Percentiles rank a stretch among this genome's conserved stretches.
Evolutionary conservation across 306 rosid species (phyloP).

Genomic region (Geum urbanum): DNA sequence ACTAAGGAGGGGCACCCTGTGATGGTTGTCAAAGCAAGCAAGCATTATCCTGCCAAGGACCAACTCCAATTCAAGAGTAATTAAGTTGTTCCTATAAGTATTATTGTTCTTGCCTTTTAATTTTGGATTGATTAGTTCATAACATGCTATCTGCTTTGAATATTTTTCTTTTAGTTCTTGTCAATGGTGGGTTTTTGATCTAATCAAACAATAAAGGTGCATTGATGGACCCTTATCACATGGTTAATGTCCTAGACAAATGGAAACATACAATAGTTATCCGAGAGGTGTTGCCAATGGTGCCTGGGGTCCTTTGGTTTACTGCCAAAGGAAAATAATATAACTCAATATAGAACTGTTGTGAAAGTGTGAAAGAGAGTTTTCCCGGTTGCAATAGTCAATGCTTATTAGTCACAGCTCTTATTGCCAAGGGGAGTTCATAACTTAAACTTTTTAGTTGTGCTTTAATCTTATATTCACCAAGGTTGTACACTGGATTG

Average conservation of each 20-base stretch:
- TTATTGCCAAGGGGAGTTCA: background rate
- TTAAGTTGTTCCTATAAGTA: background rate
- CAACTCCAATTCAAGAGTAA: constrained; percentile 84
- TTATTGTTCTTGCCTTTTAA: background rate
- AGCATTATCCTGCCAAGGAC: constrained; percentile 74
- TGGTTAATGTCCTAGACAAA: constrained; percentile 20
- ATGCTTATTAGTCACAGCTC: background rate
- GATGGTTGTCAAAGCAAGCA: constrained; percentile 47
- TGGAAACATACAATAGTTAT: constrained; percentile 8
- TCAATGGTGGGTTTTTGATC: constrained; percentile 30
- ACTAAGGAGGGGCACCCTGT: constrained; percentile 48
- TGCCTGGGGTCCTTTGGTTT: background rate
- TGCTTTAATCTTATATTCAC: background rate
- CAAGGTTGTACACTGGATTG: background rate
- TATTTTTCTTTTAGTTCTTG: background rate
- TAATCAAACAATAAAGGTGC: constrained; percentile 4
- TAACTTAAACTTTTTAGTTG: background rate
- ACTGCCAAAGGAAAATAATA: constrained; percentile 2
- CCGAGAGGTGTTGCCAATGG: constrained; percentile 1
- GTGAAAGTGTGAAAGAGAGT: background rate
- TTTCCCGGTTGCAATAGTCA: background rate
- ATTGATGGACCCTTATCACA: constrained; percentile 4
- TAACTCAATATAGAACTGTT: background rate
- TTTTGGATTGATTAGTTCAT: background rate
- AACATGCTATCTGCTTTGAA: background rate